Base-by-base conservation (phyloP, 768 basidiomycete genomes). In the Mycena albidolilacea region DNA sequence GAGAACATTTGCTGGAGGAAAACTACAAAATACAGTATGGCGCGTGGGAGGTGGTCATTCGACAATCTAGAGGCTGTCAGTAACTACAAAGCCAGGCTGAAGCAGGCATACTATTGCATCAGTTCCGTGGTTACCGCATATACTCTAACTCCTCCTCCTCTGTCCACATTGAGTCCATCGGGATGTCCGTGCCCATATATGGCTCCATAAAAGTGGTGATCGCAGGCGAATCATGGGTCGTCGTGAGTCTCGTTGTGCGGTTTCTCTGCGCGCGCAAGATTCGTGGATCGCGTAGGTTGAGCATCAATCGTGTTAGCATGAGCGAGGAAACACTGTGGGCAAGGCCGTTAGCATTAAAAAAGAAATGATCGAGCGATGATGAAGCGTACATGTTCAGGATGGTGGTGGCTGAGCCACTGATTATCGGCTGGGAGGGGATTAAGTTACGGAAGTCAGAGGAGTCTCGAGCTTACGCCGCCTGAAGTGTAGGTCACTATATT, bases 271-370 rank as follows among this genome's bases (percentile, higher is more conserved):
- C 3, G 38, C 15, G 50, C 17, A 48, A 59, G 64, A 74, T 52
- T 30, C 30, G 35, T 15, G 73, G 73, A 39, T 71, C 57, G 17
- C 73, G 69, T n/a, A 75, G 61, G 41, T 75, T 75, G 23, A 75
- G 66, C 73, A 75, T 70, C 9, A 75, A 37, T 8, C 70, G 61
- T 10, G 66, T 52, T 2, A 71, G 37, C 37, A 71, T 17, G 37
- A 75, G 66, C 10, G 73, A 75, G 7, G 74, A 75, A 19, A 75
- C 46, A 12, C 74, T 75, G 38, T 7, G 38, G 50, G 23, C 2
- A 15, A n/a, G 3, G n/a, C 37, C 7, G 19, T 54, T n/a, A 57
- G 8, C 21, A 7, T 10, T 9, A 8, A 7, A 23, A 23, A 5
- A 55, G 11, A 46, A 6, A 6, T 10, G 19, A 46, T 30, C 30